Percentiles rank a stretch among this genome's conserved stretches.
These are phyloP conservation scores for Talaromyces ruber DNA, from an alignment of 495 filamentous ascomycete genomes.

Conservation along the genomic window DNA sequence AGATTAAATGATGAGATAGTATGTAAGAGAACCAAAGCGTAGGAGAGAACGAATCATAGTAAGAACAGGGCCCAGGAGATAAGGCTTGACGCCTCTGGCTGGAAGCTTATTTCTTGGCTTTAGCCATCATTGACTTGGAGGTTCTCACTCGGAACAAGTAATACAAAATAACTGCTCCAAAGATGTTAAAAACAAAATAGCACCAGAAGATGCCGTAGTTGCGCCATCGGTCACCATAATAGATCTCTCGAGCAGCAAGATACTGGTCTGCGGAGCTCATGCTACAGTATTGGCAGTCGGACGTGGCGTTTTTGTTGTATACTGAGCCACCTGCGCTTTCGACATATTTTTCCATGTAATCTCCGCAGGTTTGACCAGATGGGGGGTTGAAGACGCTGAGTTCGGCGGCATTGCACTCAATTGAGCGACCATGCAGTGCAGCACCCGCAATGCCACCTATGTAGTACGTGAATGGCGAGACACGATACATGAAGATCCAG, in stretches of 20 bases:
- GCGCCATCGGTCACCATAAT: slow-evolving; percentile 53
- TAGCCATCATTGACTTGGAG: too few relatives aligned
- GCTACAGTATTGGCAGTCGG: slow-evolving; percentile 51
- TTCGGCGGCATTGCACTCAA: slow-evolving; percentile 48
- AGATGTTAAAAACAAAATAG: slow-evolving; percentile 61
- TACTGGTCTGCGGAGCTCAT: slow-evolving; percentile 49
- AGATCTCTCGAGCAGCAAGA: slow-evolving; percentile 35
- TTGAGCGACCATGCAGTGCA: slow-evolving; percentile 43
- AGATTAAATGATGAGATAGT: too few relatives aligned
- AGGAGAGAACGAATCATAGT: too few relatives aligned
- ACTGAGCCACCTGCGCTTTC: slow-evolving; percentile 39
- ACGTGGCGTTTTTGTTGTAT: slow-evolving; percentile 36
- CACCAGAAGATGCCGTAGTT: slow-evolving; percentile 55
- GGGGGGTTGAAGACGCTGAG: slow-evolving; percentile 44
- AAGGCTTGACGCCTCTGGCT: too few relatives aligned
- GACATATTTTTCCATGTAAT: slow-evolving; percentile 47
- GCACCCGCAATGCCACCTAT: slow-evolving; percentile 47
- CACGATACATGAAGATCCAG: slow-evolving; percentile 72
- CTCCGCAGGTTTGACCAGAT: slow-evolving; percentile 37
- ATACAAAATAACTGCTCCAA: slow-evolving; percentile 54
- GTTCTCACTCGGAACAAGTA: slow-evolving; percentile 55
- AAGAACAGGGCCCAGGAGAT: too few relatives aligned
- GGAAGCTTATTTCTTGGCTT: too few relatives aligned
- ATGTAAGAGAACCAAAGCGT: too few relatives aligned
- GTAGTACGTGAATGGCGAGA: slow-evolving; percentile 60